Evolutionary conservation across 345 rosid genomes (phyloP), one percentile per base, ranked within the genome.

Genomic region (Psidium friedrichsthalianum): DNA sequence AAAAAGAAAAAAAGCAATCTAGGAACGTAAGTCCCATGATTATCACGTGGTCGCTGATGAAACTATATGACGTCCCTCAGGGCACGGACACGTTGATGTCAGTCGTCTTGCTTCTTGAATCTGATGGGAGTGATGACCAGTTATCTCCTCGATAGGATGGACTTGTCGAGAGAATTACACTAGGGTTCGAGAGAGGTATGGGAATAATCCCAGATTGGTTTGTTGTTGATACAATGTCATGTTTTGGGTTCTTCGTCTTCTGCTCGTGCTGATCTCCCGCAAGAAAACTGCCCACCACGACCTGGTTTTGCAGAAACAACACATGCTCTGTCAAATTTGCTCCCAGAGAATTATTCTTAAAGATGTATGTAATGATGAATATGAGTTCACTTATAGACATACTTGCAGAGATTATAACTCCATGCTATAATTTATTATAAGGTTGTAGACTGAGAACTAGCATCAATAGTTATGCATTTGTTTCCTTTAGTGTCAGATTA

Each of bases 241-340:
- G 88, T 86, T 94, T 94, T 82, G 87, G 90, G 83, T 92, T 92
- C 90, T 90, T 95, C 1, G 89, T 89, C 88, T 90, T 92, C 82
- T 92, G 95, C 84, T 96, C 95, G 12, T 90, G 97, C 51, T 93
- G 98, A 87, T 92, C 89, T 84, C 93, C 93, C 0, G 95, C 92
- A 51, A 95, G 90, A 91, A 95, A 97, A 88, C 97, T 95, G 83
- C 98, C 99, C 64, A 95, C 90, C 4, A 97, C 95, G 18, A 97
- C 96, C 92, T 95, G 90, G 85, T 29, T 52, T 86, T 76, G 83
- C 74, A 82, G 69, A 86, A 53, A 83, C 40, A 86, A 88, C 56
- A 57, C 15, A 18, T 49, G 8, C 61, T 56, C 14, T 12, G 6
- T 69, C 13, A 5, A 69, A 69, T 69, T 69, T 69, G 78, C 78